Evolutionary conservation across 2,329 filamentous ascomycete species (phyloP).

Genomic region (Akanthomyces lecanii): DNA sequence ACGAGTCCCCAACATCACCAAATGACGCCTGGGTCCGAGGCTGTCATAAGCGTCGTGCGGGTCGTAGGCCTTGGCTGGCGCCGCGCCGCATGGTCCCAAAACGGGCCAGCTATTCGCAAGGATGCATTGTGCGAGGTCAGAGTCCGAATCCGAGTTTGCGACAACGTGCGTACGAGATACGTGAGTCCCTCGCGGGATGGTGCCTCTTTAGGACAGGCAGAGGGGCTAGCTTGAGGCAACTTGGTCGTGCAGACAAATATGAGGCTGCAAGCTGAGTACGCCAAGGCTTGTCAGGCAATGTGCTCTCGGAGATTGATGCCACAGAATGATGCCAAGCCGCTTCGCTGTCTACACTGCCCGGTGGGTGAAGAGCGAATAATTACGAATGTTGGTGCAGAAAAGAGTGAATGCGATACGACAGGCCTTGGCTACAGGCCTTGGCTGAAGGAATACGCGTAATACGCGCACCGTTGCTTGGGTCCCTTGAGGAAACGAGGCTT

Average conservation of each 20-base stretch:
- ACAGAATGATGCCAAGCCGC: background rate
- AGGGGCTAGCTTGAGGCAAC: background rate
- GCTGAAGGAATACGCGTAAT: constrained; percentile 12
- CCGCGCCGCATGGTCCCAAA: background rate
- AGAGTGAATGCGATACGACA: background rate
- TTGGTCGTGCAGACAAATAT: background rate
- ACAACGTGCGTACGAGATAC: background rate
- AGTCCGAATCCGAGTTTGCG: constrained; percentile 9
- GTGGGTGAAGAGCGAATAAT: background rate
- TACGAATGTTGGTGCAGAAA: background rate
- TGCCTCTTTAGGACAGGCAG: background rate
- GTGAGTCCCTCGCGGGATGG: constrained; percentile 6
- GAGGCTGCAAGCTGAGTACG: background rate
- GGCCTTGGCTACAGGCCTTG: background rate
- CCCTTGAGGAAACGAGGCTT: background rate
- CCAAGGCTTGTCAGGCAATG: background rate
- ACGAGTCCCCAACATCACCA: background rate
- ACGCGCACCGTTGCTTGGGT: background rate
- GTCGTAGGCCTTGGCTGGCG: constrained; percentile 9
- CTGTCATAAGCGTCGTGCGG: background rate
- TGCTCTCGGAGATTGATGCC: background rate
- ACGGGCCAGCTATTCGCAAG: background rate
- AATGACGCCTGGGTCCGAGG: background rate
- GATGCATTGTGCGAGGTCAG: background rate
- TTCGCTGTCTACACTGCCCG: background rate